Base-by-base conservation (phyloP, 305 asterid species). In the Andrographis paniculata region DNA sequence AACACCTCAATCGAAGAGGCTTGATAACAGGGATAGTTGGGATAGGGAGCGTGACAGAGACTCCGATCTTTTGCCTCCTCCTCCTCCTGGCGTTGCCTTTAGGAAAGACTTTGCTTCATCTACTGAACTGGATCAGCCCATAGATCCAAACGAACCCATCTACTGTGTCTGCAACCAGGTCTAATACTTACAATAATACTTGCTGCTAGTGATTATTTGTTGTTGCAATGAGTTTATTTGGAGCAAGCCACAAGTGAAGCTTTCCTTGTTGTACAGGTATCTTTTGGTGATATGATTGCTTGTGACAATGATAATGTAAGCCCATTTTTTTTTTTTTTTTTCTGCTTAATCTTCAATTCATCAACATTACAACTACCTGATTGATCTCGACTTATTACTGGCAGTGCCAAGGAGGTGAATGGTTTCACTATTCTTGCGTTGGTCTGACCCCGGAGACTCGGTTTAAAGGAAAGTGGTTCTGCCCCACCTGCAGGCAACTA, bases 341-440 rank as follows among this genome's bases (percentile, higher is more conserved):
- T 8, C 8, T 24, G 4, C 30, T 24, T 24, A 8, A 3, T 8
- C 30, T 24, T 3, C 8, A 24, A 24, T 8, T n/a, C n/a, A n/a
- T n/a, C n/a, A n/a, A n/a, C n/a, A n/a, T n/a, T n/a, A n/a, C n/a
- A n/a, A n/a, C 30, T 24, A 3, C 6, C 8, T 4, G 6, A 24
- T 24, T 24, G 8, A 24, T 8, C 30, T 24, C 6, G 8, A 8
- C 6, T 3, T 24, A 4, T 24, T 24, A 4, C 4, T 42, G 50
- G 39, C 79, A 87, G 95, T 91, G 98, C 74, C 96, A 80, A 80
- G 98, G 96, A 31, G 98, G 98, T n/a, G 98, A 91, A 65, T 91
- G 98, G 98, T 91, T 91, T 53, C 98, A 91, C 66, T 91, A 91
- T 55, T 64, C 93, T 21, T 91, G 98, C 47, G 98, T 91, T 35